phyloP scores from a whole-genome alignment of 164 flowering plant genomes.

The Tetracentron sinense region DNA sequence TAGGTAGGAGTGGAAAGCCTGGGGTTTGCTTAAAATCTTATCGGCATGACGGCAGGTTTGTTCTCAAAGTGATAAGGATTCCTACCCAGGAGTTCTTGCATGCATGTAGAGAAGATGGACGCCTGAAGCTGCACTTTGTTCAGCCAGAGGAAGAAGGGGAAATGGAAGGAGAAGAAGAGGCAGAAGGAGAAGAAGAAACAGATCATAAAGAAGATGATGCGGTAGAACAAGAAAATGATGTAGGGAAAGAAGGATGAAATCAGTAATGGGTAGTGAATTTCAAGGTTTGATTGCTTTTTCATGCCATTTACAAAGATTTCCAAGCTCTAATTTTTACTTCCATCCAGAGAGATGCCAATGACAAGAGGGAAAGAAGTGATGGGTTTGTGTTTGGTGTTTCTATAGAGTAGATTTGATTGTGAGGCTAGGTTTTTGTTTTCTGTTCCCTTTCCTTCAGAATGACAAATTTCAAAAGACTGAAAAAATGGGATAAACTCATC shows the following conservation, averaged over 20 bases:
- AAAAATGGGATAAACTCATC: background rate
- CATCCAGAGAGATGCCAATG: background rate
- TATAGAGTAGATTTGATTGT: background rate
- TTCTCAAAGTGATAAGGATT: constrained; percentile 57
- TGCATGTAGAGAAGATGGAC: constrained; percentile 76
- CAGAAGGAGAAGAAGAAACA: constrained; percentile 14
- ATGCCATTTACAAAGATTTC: background rate
- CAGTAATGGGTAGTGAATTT: background rate
- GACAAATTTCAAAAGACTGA: too few species aligned
- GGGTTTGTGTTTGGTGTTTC: background rate
- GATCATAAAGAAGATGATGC: constrained; percentile 9
- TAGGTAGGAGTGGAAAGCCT: constrained; percentile 74
- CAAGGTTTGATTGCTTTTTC: background rate
- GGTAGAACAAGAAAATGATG: constrained; percentile 5
- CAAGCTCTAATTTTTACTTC: background rate
- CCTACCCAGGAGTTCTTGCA: constrained; percentile 66
- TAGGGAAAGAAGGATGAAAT: background rate
- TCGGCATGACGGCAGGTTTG: constrained; percentile 66
- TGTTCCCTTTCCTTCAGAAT: background rate
- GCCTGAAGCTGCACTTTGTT: constrained; percentile 56
- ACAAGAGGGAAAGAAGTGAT: background rate
- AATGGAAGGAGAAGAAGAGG: constrained; percentile 18
- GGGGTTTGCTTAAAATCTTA: constrained; percentile 58
- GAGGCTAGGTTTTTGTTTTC: background rate
- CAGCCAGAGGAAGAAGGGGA: constrained; percentile 42